phyloP scores from a whole-genome alignment of 371 early-diverging fungal genomes.

The Syncephalis fuscata region DNA sequence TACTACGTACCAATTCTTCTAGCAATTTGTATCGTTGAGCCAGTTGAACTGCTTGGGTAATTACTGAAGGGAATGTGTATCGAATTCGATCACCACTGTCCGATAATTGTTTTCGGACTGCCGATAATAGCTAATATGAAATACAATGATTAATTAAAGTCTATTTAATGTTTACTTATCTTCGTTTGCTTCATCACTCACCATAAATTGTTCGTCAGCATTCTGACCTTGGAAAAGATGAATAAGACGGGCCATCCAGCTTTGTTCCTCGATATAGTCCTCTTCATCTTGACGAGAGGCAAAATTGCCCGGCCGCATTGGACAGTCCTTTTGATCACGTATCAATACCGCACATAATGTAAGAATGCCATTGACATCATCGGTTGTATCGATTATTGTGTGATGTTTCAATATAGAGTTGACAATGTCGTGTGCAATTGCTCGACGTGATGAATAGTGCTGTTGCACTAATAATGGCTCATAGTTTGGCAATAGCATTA shows the following conservation, averaged over 20 bases:
- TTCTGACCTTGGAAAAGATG: conserved; percentile 57
- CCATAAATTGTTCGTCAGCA: conserved; percentile 53
- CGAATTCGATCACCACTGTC: conserved; percentile 72
- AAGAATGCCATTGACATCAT: conserved; percentile 65
- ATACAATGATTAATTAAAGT: neutral
- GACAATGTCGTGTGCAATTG: conserved; percentile 64
- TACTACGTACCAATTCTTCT: conserved; percentile 17
- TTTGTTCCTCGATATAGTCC: conserved; percentile 47
- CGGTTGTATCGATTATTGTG: conserved; percentile 45
- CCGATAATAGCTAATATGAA: conserved; percentile 36
- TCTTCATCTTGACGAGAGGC: conserved; percentile 21
- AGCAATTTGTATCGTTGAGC: conserved; percentile 27
- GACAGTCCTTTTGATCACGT: conserved; percentile 52
- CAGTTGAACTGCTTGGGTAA: conserved; percentile 51
- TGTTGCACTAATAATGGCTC: conserved; percentile 62
- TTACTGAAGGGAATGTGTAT: conserved; percentile 74
- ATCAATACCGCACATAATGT: conserved; percentile 65
- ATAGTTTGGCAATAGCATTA: conserved; percentile 48
- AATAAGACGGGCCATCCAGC: conserved; percentile 63
- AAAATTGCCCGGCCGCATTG: conserved; percentile 4
- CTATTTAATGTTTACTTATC: neutral
- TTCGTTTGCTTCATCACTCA: conserved; percentile 13
- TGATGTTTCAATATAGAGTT: conserved; percentile 40
- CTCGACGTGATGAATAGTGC: conserved; percentile 57
- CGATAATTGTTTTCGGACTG: conserved; percentile 61